Evolutionary conservation across 768 basidiomycete genomes (phyloP).

Genomic region (Brasilioporus rufonigricans): DNA sequence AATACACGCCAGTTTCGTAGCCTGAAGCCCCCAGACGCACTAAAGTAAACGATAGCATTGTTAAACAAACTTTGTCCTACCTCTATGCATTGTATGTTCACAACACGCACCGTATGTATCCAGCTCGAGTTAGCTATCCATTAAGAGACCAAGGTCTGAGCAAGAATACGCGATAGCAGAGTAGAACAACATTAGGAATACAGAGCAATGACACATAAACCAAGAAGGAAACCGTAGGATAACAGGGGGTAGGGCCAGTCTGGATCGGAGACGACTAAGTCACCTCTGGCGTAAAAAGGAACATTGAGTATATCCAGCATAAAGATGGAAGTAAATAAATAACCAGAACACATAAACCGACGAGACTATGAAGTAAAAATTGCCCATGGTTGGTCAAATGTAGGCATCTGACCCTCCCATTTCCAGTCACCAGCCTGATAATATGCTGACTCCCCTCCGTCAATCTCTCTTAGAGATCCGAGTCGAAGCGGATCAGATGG

Average conservation of each 20-base stretch:
- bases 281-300: constrained; percentile 14
- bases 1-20: constrained; percentile 46
- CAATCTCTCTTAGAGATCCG: constrained; percentile 65
- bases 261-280: constrained; percentile 33
- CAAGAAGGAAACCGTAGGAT: constrained; percentile 39
- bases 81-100: constrained; percentile 11
- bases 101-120: constrained; percentile 8
- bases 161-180: constrained; percentile 52
- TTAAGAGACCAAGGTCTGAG: constrained; percentile 34
- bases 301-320: constrained; percentile 41
- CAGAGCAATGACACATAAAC: constrained; percentile 46
- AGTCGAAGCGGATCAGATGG: constrained; percentile 52
- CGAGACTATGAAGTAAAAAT: constrained; percentile 45
- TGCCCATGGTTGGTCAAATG: constrained; percentile 70
- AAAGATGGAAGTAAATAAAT: constrained; percentile 41
- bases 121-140: constrained; percentile 24
- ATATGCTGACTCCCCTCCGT: constrained; percentile 72
- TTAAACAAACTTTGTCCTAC: neutral
- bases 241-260: constrained; percentile 28
- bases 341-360: constrained; percentile 33
- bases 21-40: constrained; percentile 23
- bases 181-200: constrained; percentile 60
- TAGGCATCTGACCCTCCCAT: constrained; percentile 68
- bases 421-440: constrained; percentile 61
- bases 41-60: constrained; percentile 9